Evolutionary conservation across 805 yeast species (phyloP).

Genomic region (Pichia insulana): DNA sequence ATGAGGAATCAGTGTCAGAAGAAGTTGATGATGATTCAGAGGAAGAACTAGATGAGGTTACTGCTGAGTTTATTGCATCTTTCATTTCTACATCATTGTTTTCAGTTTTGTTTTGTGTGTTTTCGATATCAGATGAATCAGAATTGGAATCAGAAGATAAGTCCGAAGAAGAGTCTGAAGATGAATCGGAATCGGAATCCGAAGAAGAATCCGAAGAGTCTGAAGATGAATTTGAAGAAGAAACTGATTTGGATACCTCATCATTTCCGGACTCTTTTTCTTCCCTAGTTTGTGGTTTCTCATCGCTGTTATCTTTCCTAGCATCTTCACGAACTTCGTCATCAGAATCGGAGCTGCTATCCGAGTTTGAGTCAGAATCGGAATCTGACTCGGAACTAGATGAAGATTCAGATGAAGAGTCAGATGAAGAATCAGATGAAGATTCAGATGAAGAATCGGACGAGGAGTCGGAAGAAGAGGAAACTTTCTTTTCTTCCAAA

Average conservation of each 20-base stretch:
- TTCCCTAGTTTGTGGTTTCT: too few species aligned
- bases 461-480: conserved; percentile 17
- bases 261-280: conserved; percentile 11
- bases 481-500: conserved; percentile 1
- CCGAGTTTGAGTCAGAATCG: too few species aligned
- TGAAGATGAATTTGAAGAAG: too few species aligned
- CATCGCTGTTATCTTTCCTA: too few species aligned
- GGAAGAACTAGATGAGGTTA: conserved; percentile 3
- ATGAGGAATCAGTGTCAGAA: conserved; percentile 8
- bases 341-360: too few species aligned
- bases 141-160: too few species aligned
- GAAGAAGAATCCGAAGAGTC: conserved; percentile 16
- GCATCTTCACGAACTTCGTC: too few species aligned
- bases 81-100: conserved; percentile 8
- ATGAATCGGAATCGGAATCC: conserved; percentile 7
- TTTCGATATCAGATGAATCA: conserved; percentile 1
- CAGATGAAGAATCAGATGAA: conserved; percentile 7
- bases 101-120: neutral
- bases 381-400: conserved; percentile 1
- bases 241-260: too few species aligned
- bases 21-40: conserved; percentile 6
- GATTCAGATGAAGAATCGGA: conserved; percentile 6
- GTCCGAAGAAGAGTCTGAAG: neutral
- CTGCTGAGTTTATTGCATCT: conserved; percentile 5
- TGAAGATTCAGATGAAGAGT: conserved; percentile 3